A percentile compares a stretch with the other conserved stretches of the same genome.
phyloP scores from a whole-genome alignment of 495 filamentous ascomycete species.

The Annulohypoxylon moriforme region DNA sequence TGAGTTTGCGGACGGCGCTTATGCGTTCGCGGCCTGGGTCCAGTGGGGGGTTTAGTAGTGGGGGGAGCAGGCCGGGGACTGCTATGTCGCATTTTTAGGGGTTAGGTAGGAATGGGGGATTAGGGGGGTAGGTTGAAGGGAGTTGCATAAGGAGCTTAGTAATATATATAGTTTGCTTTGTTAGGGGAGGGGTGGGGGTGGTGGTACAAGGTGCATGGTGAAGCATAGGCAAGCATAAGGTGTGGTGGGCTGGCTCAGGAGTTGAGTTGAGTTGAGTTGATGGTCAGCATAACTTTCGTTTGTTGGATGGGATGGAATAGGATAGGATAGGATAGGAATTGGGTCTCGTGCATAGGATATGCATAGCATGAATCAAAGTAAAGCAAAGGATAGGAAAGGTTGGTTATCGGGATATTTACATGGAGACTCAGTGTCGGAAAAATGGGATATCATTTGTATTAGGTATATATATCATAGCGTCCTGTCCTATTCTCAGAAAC shows the following conservation, averaged over 20 bases:
- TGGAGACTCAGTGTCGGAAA: slow-evolving; percentile 4
- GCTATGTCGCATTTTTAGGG: slow-evolving; percentile 13
- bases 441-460: slow-evolving; percentile 4
- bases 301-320: background rate
- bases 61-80: slow-evolving; percentile 31
- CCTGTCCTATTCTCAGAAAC: background rate
- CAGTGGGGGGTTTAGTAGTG: background rate
- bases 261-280: background rate
- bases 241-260: background rate
- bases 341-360: background rate
- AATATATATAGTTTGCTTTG: background rate
- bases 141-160: too few relatives aligned
- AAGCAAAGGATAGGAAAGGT: background rate
- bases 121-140: background rate
- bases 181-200: background rate
- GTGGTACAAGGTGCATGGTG: background rate
- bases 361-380: background rate
- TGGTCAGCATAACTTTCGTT: background rate
- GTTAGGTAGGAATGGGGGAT: background rate
- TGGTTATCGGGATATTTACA: slow-evolving; percentile 8
- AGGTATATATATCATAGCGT: slow-evolving; percentile 4
- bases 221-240: background rate
- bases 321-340: background rate
- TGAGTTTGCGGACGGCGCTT: slow-evolving; percentile 52
- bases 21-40: slow-evolving; percentile 29